Evolutionary conservation across 2,329 filamentous ascomycete genomes (phyloP).

Genomic region (Ophiostoma angusticollis): DNA sequence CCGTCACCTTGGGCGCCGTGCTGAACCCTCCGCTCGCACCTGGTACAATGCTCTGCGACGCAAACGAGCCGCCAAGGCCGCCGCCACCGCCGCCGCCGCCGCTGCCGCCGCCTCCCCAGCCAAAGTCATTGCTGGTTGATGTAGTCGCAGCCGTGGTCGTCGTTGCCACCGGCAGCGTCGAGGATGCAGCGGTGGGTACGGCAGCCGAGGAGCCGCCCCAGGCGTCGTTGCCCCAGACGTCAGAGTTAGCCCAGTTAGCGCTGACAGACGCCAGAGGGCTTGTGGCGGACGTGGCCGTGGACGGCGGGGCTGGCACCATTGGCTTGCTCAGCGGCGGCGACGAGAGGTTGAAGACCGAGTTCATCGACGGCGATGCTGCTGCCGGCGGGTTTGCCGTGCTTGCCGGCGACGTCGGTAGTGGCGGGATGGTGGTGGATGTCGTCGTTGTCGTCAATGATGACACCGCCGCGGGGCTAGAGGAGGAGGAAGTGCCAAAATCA

Average conservation of each 20-base stretch:
- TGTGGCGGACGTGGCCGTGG: conserved; percentile 26
- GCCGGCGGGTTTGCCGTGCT: conserved; percentile 26
- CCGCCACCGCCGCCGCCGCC: conserved; percentile 15
- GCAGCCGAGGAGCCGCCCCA: conserved; percentile 59
- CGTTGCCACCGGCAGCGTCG: conserved; percentile 17
- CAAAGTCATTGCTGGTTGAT: conserved; percentile 41
- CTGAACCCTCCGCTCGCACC: conserved; percentile 54
- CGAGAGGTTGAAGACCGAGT: conserved; percentile 76
- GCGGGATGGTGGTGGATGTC: too few species aligned
- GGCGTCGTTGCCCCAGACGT: conserved; percentile 78
- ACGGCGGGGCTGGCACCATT: conserved; percentile 29
- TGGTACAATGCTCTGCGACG: conserved; percentile 47
- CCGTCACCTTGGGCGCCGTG: conserved; percentile 55
- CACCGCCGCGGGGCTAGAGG: conserved; percentile 32
- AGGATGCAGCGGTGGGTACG: conserved; percentile 23
- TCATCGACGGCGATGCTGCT: conserved; percentile 24
- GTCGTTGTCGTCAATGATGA: too few species aligned
- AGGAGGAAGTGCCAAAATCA: conserved; percentile 49
- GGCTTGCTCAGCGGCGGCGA: conserved; percentile 24
- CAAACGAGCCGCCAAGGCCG: conserved; percentile 30
- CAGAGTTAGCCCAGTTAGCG: conserved; percentile 35
- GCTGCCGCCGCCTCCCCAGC: conserved; percentile 34
- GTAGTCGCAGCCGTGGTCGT: conserved; percentile 13
- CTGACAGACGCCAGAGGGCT: conserved; percentile 25
- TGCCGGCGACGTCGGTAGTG: conserved; percentile 27